phyloP scores from a whole-genome alignment of 495 filamentous ascomycete species.

The Terfezia claveryi region DNA sequence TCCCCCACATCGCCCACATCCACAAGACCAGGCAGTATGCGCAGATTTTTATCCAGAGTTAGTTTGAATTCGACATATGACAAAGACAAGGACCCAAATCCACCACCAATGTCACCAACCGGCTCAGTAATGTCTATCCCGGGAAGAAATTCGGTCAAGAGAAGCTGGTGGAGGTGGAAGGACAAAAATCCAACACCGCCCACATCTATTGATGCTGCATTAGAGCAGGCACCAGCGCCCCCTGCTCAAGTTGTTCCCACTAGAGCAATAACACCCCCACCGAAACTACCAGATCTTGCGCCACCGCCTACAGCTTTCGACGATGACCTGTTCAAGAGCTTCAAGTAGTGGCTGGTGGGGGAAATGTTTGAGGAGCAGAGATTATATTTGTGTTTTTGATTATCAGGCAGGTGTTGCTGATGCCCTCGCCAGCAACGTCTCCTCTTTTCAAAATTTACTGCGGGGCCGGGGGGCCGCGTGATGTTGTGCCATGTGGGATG shows the following conservation, averaged over 20 bases:
- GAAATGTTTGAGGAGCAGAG: not conserved
- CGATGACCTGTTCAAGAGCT: constrained; percentile 37
- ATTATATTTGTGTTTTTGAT: not conserved
- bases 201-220: constrained; percentile 5
- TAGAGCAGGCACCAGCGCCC: constrained; percentile 10
- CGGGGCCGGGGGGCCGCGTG: too few species aligned
- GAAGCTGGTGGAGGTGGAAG: constrained; percentile 18
- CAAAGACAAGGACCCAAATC: constrained; percentile 15
- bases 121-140: constrained; percentile 14
- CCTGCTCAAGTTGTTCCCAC: constrained; percentile 22
- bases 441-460: too few species aligned
- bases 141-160: constrained; percentile 14
- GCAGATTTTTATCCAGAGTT: constrained; percentile 22
- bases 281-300: constrained; percentile 37
- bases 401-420: too few species aligned
- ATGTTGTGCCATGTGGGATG: too few species aligned
- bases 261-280: constrained; percentile 26
- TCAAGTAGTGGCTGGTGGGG: constrained; percentile 13
- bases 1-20: constrained; percentile 16
- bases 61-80: constrained; percentile 20
- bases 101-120: constrained; percentile 12
- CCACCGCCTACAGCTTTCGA: constrained; percentile 31
- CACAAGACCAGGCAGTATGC: constrained; percentile 19
- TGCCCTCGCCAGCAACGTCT: too few species aligned
- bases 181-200: constrained; percentile 9